Conservation (phyloP, 2,329 filamentous ascomycete genomes). For the Fusarium buharicum region DNA sequence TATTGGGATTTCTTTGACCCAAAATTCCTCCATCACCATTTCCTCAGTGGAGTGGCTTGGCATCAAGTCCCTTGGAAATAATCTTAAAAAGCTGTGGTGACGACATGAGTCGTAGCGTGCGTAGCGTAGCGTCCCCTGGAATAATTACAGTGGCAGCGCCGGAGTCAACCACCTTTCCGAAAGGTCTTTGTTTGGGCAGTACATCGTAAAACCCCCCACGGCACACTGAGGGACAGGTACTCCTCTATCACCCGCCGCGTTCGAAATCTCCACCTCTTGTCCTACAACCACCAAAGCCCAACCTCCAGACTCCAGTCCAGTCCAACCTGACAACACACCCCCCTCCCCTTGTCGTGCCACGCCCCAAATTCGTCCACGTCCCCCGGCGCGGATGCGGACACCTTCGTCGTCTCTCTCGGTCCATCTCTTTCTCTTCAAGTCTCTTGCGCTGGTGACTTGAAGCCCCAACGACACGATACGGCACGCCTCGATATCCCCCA, state of each 20-base stretch:
- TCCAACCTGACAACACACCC: constrained; percentile 35
- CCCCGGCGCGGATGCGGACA: constrained; percentile 43
- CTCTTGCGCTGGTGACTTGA: constrained; percentile 42
- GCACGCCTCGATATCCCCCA: background rate
- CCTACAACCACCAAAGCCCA: constrained; percentile 35
- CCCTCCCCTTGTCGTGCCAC: constrained; percentile 43
- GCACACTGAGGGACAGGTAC: background rate
- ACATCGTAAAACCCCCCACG: background rate
- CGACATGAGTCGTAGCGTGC: constrained; percentile 28
- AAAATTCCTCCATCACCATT: constrained; percentile 14
- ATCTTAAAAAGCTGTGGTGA: constrained; percentile 26
- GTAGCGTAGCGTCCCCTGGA: constrained; percentile 36
- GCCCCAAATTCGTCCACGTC: constrained; percentile 44
- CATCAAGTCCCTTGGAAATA: constrained; percentile 25
- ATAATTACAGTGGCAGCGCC: constrained; percentile 26
- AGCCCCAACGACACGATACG: constrained; percentile 7
- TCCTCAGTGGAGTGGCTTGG: constrained; percentile 28
- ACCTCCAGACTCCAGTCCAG: constrained; percentile 24
- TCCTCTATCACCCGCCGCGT: constrained; percentile 8
- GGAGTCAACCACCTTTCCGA: constrained; percentile 33
- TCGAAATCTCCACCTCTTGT: constrained; percentile 31
- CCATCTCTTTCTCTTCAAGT: constrained; percentile 38
- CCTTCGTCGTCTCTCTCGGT: constrained; percentile 34
- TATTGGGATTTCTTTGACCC: background rate
- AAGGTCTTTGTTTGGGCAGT: constrained; percentile 18